These are phyloP conservation scores for Scenedesmus sp. DNA, from an alignment of 163 green algal species.

Conservation along the genomic window DNA sequence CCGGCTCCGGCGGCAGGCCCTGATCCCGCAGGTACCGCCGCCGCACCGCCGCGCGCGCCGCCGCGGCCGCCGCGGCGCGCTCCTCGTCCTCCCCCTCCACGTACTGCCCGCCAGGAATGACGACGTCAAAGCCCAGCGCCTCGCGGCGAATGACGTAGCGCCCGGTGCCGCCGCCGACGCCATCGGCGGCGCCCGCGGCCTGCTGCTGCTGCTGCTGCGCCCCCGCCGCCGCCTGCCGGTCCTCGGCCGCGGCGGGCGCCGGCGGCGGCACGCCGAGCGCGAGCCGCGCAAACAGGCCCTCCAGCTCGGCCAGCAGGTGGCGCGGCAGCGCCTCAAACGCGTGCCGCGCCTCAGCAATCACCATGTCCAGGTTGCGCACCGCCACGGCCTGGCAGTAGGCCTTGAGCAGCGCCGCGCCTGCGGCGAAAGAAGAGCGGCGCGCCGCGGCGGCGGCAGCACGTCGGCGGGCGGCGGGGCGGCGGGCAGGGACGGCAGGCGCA, in stretches of 20 bases:
- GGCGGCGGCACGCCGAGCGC: background rate
- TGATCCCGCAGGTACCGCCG: background rate
- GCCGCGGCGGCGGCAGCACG: background rate
- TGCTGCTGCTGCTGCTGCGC: slow-evolving; percentile 13
- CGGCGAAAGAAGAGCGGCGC: slow-evolving; percentile 22
- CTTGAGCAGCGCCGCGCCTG: slow-evolving; percentile 68
- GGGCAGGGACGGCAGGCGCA: no score
- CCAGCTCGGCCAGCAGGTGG: slow-evolving; percentile 47
- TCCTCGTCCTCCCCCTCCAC: background rate
- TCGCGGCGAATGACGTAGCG: no score
- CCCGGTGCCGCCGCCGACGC: slow-evolving; percentile 11
- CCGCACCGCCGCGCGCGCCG: background rate
- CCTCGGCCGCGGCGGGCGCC: no score
- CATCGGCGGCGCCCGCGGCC: background rate
- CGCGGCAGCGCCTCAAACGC: slow-evolving; percentile 46
- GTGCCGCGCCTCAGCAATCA: slow-evolving; percentile 70
- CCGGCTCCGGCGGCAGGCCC: background rate
- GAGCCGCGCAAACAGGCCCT: slow-evolving; percentile 19
- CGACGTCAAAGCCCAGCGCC: slow-evolving; percentile 8
- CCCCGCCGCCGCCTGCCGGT: slow-evolving; percentile 16
- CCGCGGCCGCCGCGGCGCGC: background rate
- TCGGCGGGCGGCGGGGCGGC: background rate
- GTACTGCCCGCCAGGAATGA: slow-evolving; percentile 17
- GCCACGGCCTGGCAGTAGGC: slow-evolving; percentile 74
- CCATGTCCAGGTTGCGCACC: slow-evolving; percentile 78